A percentile compares a stretch with the other conserved stretches of the same genome.
Conservation (phyloP, 352 stramenopile genomes). For the Plasmopara viticola region DNA sequence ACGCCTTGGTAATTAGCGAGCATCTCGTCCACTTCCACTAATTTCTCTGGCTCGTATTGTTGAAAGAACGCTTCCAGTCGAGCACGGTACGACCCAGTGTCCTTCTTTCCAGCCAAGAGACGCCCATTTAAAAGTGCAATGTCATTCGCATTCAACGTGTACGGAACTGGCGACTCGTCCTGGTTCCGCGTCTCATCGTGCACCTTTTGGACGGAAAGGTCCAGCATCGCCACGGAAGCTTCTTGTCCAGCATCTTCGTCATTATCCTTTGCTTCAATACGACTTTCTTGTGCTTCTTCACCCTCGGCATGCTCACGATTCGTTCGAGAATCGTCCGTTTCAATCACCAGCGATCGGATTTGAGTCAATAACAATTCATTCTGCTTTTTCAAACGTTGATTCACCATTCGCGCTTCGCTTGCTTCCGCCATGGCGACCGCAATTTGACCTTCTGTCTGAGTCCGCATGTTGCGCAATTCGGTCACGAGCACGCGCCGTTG, state of each 20-base stretch:
- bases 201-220: constrained; percentile 10
- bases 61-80: constrained; percentile 58
- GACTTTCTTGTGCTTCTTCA: neutral
- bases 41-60: constrained; percentile 55
- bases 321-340: constrained; percentile 41
- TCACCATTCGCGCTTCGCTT: constrained; percentile 82
- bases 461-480: constrained; percentile 72
- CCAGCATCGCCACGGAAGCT: constrained; percentile 12
- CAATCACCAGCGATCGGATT: constrained; percentile 66
- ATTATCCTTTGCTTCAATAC: neutral
- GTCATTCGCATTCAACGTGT: constrained; percentile 62
- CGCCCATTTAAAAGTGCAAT: constrained; percentile 69
- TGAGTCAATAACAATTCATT: constrained; percentile 78
- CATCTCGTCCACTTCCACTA: constrained; percentile 71
- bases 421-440: constrained; percentile 79
- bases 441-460: constrained; percentile 67
- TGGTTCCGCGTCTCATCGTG: constrained; percentile 8
- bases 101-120: constrained; percentile 1
- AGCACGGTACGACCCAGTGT: constrained; percentile 29
- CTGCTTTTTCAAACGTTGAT: constrained; percentile 73
- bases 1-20: constrained; percentile 65
- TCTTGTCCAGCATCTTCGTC: constrained; percentile 4
- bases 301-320: constrained; percentile 23
- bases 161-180: constrained; percentile 28
- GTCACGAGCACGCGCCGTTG: constrained; percentile 75